A percentile compares a stretch with the other conserved stretches of the same genome.
Conservation (phyloP, 169 alveolate species). For the Babesia bovis region DNA sequence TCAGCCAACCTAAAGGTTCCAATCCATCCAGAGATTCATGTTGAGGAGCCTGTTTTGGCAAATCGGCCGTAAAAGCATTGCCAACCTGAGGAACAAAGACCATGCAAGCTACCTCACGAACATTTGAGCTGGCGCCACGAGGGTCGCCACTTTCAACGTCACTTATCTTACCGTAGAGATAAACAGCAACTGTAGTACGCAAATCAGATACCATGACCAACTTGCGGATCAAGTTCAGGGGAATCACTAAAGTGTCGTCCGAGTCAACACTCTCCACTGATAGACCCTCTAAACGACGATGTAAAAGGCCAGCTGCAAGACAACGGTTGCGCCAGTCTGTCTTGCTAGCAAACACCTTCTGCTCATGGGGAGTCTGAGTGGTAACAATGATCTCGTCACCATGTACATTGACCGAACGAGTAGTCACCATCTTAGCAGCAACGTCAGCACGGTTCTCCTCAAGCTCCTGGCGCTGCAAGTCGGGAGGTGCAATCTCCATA, state of each 20-base stretch:
- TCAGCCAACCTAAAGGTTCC: conserved; percentile 98
- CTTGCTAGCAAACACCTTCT: conserved; percentile 93
- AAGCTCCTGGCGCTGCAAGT: conserved; percentile 92
- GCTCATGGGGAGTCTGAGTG: conserved; percentile 98
- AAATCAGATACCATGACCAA: conserved; percentile 96
- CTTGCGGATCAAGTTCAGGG: conserved; percentile 96
- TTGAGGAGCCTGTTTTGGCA: conserved; percentile 91
- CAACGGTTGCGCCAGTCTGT: conserved; percentile 99
- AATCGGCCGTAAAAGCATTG: conserved; percentile 88
- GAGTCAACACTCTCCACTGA: conserved; percentile 86
- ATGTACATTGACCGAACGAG: conserved; percentile 94
- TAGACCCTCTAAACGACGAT: conserved; percentile 95
- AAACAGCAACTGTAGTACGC: conserved; percentile 97
- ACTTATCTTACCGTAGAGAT: conserved; percentile 90
- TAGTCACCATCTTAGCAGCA: conserved; percentile 85
- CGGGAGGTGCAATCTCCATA: conserved; percentile 99
- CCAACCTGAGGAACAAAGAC: conserved; percentile 99
- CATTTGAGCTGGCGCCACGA: conserved; percentile 68
- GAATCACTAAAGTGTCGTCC: conserved; percentile 91
- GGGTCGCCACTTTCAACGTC: not conserved
- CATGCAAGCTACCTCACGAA: conserved; percentile 89
- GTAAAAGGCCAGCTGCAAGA: conserved; percentile 94
- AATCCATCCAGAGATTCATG: conserved; percentile 89
- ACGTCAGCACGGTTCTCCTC: conserved; percentile 85
- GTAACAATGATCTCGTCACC: conserved; percentile 96